Conservation (phyloP, 2,329 filamentous ascomycete species). For the Emmonsiellopsis sp. region DNA sequence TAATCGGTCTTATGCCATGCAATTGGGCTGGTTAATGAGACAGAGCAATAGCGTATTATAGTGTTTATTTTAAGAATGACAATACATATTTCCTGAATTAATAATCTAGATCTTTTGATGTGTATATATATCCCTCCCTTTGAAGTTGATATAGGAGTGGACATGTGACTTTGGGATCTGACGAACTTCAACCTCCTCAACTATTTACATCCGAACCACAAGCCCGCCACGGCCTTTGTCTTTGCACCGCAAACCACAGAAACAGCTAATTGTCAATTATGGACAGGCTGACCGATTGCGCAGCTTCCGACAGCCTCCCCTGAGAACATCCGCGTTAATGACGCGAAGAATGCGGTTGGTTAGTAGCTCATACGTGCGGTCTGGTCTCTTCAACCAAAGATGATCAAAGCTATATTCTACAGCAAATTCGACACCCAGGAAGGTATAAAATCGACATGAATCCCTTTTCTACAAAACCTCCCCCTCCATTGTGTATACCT, state of each 20-base stretch:
- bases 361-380: neutral
- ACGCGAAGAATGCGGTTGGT: neutral
- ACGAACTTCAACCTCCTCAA: neutral
- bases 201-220: neutral
- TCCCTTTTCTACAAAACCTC: neutral
- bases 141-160: neutral
- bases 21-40: no score
- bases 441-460: slow-evolving; percentile 25
- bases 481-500: neutral
- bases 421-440: slow-evolving; percentile 56
- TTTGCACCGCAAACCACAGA: neutral
- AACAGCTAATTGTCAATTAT: neutral
- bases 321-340: neutral
- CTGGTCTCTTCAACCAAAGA: slow-evolving; percentile 22
- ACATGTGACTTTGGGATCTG: neutral
- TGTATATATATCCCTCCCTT: no score
- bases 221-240: neutral
- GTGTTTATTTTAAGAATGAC: no score
- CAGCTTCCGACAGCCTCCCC: neutral
- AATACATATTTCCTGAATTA: no score
- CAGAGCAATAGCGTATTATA: no score
- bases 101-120: no score
- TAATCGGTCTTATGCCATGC: no score
- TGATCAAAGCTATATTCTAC: slow-evolving; percentile 59
- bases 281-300: neutral